Base-by-base conservation (phyloP, 495 filamentous ascomycete genomes). In the Talaromyces thailandensis region DNA sequence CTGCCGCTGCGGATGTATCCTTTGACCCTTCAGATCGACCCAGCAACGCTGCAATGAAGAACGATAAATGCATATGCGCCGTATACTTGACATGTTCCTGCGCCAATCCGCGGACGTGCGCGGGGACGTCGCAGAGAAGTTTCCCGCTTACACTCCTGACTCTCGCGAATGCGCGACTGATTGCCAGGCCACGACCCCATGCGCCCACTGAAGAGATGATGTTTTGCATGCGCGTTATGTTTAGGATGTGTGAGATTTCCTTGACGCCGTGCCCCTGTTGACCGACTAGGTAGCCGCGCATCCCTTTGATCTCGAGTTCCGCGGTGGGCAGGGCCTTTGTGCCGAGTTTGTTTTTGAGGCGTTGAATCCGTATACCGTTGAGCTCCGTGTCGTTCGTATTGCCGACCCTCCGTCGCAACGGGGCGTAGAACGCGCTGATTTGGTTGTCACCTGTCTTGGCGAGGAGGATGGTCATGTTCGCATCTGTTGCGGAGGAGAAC, bases 401-500 rank as follows among this genome's bases (percentile, higher is more conserved):
- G 0, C 62, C 55, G 6, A 76, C 73, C 1, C 81, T 79, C 7
- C 66, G 70, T 25, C 81, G 77, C 68, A 86, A 84, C 0, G 89
- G 89, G 3, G 85, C 86, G 51, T 84, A 81, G 73, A 92, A 92
- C 2, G 86, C 81, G 63, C 81, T 85, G 0, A 92, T 74, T 21
- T 80, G 75, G 21, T 77, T 79, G 0, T 77, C 51, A 2, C 26
- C 56, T 0, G 84, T 87, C 62, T 81, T 82, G n/a, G 88, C 89
- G 3, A 92, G 81, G n/a, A 89, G 72, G 12, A 92, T 76, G 18
- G 86, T 76, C 75, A 89, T 83, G 60, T 89, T 76, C 1, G 85
- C 82, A 74, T 91, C 89, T 1, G 87, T 90, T 0, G 88, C 88
- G 0, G 82, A 86, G 3, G 86, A 89, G 72, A 92, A 91, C 81